Percentiles rank a stretch among this genome's conserved stretches.
These are phyloP conservation scores for Colletotrichum lupini DNA, from an alignment of 2,329 filamentous ascomycete species.

Conservation along the genomic window DNA sequence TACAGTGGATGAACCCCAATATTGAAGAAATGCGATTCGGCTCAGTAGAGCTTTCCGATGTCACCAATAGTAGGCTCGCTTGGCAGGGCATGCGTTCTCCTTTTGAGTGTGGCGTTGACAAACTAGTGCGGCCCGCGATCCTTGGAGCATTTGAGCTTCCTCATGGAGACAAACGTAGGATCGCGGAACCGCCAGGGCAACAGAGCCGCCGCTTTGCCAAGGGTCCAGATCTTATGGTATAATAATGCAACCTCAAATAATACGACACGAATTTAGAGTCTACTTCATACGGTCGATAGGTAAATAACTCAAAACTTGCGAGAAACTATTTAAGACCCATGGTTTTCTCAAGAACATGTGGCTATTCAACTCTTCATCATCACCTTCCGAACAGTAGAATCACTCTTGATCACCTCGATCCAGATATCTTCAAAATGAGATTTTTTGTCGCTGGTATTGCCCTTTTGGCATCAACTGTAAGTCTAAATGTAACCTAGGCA, in stretches of 20 bases:
- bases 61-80: background rate
- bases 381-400: background rate
- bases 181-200: background rate
- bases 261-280: too few species aligned
- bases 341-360: too few species aligned
- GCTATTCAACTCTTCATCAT: background rate
- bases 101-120: background rate
- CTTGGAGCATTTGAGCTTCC: background rate
- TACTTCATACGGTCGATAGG: too few species aligned
- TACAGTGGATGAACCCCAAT: too few species aligned
- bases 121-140: background rate
- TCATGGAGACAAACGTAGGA: background rate
- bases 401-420: background rate
- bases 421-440: constrained; percentile 8
- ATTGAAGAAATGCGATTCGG: background rate
- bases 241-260: background rate
- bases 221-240: background rate
- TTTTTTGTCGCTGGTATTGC: background rate
- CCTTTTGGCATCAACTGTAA: constrained; percentile 7
- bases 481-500: background rate
- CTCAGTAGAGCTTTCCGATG: background rate
- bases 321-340: background rate
- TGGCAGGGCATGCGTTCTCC: background rate
- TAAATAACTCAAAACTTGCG: background rate
- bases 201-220: background rate